These are phyloP conservation scores for Dinochytrium kinnereticum DNA, from an alignment of 371 early-diverging fungal genomes.

Conservation along the genomic window DNA sequence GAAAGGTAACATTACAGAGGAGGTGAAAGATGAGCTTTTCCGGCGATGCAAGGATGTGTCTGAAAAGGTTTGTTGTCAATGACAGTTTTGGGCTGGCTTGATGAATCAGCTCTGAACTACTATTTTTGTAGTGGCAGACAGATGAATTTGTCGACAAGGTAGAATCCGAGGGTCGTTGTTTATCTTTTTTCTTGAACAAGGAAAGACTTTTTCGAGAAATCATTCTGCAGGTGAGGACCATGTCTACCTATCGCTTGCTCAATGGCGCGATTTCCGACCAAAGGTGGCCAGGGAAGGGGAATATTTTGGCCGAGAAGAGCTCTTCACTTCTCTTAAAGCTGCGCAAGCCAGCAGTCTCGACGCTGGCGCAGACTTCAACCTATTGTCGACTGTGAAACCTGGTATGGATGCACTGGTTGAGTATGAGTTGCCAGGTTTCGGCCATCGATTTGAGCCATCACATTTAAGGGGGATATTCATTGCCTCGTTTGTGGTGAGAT, in stretches of 20 bases:
- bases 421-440: constrained; percentile 21
- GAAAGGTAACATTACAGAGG: too few species aligned
- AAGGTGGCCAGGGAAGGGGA: constrained; percentile 12
- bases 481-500: neutral
- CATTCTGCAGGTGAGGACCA: neutral
- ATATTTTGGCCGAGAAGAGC: neutral
- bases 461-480: neutral
- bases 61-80: neutral
- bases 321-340: neutral
- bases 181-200: neutral
- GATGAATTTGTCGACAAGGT: constrained; percentile 12
- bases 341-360: neutral
- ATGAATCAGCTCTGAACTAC: neutral
- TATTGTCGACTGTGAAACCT: neutral
- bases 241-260: neutral
- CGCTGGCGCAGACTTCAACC: neutral
- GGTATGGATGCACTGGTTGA: neutral
- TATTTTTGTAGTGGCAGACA: constrained; percentile 5
- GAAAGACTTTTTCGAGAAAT: neutral
- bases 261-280: neutral
- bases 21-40: neutral
- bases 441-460: constrained; percentile 6
- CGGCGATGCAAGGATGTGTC: neutral
- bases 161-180: constrained; percentile 5
- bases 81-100: neutral